Percentiles rank a stretch among this genome's conserved stretches.
phyloP scores from a whole-genome alignment of 179 eudicot genomes.

The Camellia oleifera region DNA sequence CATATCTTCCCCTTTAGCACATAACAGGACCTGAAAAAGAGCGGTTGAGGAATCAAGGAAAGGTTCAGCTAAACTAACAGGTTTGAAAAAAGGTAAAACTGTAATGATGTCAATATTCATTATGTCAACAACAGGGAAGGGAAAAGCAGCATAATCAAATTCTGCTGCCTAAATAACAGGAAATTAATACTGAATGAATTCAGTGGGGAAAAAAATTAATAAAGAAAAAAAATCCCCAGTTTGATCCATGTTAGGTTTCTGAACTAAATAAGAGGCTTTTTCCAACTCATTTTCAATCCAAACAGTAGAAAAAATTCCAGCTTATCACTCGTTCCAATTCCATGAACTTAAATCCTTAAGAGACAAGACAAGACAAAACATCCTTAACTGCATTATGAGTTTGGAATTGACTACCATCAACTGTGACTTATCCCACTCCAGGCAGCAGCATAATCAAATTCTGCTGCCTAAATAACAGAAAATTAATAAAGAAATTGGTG shows the following conservation, averaged over 20 bases:
- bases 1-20: constrained; percentile 53
- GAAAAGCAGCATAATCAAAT: neutral
- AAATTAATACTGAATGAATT: neutral
- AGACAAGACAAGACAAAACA: too few relatives aligned
- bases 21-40: constrained; percentile 55
- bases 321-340: neutral
- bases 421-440: neutral
- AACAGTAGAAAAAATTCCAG: too few relatives aligned
- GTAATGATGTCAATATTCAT: neutral
- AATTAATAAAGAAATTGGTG: neutral
- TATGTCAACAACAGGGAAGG: neutral
- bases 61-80: neutral
- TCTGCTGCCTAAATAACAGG: constrained; percentile 5
- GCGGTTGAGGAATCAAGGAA: neutral
- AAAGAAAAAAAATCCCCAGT: neutral
- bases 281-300: neutral
- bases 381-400: neutral
- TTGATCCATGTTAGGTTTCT: neutral
- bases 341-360: neutral
- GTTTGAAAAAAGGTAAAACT: neutral
- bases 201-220: neutral
- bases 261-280: neutral
- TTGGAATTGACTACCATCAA: constrained; percentile 1
- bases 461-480: constrained; percentile 4
- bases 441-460: neutral